Evolutionary conservation across 805 yeast species (phyloP).

Genomic region (Barnettozyma sp.): DNA sequence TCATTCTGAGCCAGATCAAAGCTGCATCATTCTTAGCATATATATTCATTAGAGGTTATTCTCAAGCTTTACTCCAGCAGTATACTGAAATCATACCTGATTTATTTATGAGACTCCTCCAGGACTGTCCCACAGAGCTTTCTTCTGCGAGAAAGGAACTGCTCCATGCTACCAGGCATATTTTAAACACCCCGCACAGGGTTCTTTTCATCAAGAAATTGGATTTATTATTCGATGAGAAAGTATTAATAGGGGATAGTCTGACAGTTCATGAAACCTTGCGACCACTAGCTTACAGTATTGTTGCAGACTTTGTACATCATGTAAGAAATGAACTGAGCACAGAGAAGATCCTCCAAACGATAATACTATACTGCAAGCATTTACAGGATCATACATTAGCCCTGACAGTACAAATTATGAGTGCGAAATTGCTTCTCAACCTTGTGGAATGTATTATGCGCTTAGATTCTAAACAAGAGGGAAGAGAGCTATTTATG

Average conservation of each 20-base stretch:
- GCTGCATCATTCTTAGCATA: conserved; percentile 94
- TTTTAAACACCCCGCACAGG: conserved; percentile 84
- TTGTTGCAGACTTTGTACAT: conserved; percentile 93
- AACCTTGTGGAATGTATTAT: conserved; percentile 85
- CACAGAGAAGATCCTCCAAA: conserved; percentile 77
- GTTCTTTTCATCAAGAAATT: conserved; percentile 77
- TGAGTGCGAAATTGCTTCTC: conserved; percentile 87
- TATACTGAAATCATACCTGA: conserved; percentile 72
- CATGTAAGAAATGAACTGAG: conserved; percentile 80
- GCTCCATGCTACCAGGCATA: conserved; percentile 89
- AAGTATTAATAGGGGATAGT: conserved; percentile 86
- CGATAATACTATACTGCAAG: conserved; percentile 75
- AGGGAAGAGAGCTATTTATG: conserved; percentile 71
- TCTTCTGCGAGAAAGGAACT: conserved; percentile 89
- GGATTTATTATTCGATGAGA: conserved; percentile 78
- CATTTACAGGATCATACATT: conserved; percentile 75
- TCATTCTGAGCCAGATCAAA: conserved; percentile 88
- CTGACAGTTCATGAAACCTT: conserved; percentile 85
- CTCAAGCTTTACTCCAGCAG: conserved; percentile 51
- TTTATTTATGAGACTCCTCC: conserved; percentile 73
- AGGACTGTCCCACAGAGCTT: conserved; percentile 92
- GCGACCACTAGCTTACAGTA: conserved; percentile 88
- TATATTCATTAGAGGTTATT: conserved; percentile 78
- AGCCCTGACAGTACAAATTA: conserved; percentile 86
- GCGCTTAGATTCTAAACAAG: conserved; percentile 73